A percentile compares a stretch with the other conserved stretches of the same genome.
phyloP scores from a whole-genome alignment of 2,329 filamentous ascomycete genomes.

The Aspergillus sergii region DNA sequence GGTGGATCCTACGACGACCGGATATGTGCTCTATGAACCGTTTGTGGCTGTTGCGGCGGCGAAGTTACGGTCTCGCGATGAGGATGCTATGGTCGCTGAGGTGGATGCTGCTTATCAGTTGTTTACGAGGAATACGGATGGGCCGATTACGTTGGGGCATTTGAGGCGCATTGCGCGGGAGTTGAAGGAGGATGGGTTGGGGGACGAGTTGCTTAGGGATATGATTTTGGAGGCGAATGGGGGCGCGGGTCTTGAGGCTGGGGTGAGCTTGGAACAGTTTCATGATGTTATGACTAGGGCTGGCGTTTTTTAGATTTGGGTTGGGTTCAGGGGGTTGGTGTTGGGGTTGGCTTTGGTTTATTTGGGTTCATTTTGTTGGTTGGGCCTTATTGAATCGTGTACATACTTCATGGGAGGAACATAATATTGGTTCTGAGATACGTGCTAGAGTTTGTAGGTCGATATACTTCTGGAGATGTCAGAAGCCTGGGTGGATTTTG shows the following conservation, averaged over 20 bases:
- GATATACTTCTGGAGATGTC: neutral
- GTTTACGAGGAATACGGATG: conserved; percentile 63
- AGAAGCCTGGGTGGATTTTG: neutral
- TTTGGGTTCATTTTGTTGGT: neutral
- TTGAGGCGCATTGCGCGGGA: conserved; percentile 76
- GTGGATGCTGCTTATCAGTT: conserved; percentile 80
- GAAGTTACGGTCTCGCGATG: conserved; percentile 67
- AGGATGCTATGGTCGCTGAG: conserved; percentile 64
- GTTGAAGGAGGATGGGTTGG: conserved; percentile 75
- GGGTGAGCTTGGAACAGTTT: conserved; percentile 79
- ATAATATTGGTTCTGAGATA: neutral
- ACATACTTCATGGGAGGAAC: neutral
- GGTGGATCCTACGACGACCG: conserved; percentile 79
- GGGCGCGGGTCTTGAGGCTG: conserved; percentile 68
- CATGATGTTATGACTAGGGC: conserved; percentile 82
- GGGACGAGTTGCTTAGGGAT: conserved; percentile 80
- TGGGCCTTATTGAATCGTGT: neutral
- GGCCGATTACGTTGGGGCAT: conserved; percentile 78
- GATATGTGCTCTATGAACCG: conserved; percentile 74
- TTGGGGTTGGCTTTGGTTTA: neutral
- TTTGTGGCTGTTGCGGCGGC: conserved; percentile 89
- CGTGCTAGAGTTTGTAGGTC: too few relatives aligned
- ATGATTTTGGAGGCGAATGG: conserved; percentile 96
- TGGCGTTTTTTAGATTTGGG: conserved; percentile 67
- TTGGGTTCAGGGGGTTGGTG: neutral